These are phyloP conservation scores for Teratosphaeria nubilosa DNA, from an alignment of 2,329 filamentous ascomycete genomes.

Conservation along the genomic window DNA sequence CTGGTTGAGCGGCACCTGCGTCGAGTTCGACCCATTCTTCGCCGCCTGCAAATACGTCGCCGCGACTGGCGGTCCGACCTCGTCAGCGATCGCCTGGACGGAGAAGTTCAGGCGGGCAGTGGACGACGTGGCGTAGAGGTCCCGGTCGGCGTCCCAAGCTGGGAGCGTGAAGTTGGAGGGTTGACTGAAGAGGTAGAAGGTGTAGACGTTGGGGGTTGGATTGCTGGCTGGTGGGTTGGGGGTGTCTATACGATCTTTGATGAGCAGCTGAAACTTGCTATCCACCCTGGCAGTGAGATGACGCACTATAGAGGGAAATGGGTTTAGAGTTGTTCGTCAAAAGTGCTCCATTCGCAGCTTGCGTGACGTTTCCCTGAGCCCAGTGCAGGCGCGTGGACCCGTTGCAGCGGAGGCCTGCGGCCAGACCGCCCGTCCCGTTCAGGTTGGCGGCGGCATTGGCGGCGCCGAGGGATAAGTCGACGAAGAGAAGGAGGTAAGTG, in stretches of 20 bases:
- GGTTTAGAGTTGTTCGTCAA: conserved; percentile 8
- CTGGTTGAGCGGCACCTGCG: not conserved
- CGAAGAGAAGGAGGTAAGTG: not conserved
- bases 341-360: conserved; percentile 10
- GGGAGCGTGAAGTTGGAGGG: conserved; percentile 14
- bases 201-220: conserved; percentile 13
- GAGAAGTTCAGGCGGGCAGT: conserved; percentile 17
- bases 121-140: conserved; percentile 4
- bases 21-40: not conserved
- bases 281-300: not conserved
- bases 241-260: not conserved
- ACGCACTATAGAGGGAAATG: conserved; percentile 15
- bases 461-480: not conserved
- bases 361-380: conserved; percentile 18
- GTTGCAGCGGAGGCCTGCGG: not conserved
- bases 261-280: not conserved
- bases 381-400: conserved; percentile 20
- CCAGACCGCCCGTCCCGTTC: not conserved
- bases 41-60: conserved; percentile 17
- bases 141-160: conserved; percentile 9
- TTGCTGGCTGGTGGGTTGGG: not conserved
- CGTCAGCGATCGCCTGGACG: conserved; percentile 10
- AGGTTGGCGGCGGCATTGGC: not conserved
- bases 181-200: conserved; percentile 23
- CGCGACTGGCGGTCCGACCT: conserved; percentile 14